These are phyloP conservation scores for Colletotrichum agaves DNA, from an alignment of 2,329 filamentous ascomycete species.

Conservation along the genomic window DNA sequence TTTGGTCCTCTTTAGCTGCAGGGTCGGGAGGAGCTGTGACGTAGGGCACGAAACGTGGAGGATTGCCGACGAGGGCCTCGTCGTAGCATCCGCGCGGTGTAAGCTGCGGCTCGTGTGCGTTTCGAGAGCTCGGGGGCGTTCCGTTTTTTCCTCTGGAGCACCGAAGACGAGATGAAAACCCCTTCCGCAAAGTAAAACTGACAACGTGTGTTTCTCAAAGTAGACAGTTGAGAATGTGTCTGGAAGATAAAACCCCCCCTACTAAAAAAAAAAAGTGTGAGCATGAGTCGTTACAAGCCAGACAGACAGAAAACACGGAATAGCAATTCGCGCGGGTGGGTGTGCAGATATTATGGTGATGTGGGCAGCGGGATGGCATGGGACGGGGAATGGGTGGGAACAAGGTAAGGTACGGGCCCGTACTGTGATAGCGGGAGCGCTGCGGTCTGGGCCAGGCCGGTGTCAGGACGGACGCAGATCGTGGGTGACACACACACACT, in stretches of 20 bases:
- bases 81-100: constrained; percentile 16
- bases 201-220: not conserved
- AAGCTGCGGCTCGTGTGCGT: constrained; percentile 12
- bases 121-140: not conserved
- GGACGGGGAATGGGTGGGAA: too few relatives aligned
- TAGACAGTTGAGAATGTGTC: not conserved
- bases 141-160: not conserved
- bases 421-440: too few relatives aligned
- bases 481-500: too few relatives aligned
- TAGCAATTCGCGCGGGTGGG: not conserved
- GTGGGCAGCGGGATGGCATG: too few relatives aligned
- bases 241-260: not conserved
- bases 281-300: not conserved
- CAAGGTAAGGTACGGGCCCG: too few relatives aligned
- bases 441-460: too few relatives aligned
- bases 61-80: constrained; percentile 1
- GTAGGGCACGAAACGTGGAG: constrained; percentile 22
- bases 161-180: constrained; percentile 25
- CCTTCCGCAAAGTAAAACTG: not conserved
- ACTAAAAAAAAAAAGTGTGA: too few relatives aligned
- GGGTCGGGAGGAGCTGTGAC: constrained; percentile 21
- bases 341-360: constrained; percentile 1
- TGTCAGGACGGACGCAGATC: too few relatives aligned
- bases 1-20: constrained; percentile 19
- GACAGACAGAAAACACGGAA: too few relatives aligned